Conservation (phyloP, 768 basidiomycete genomes). For the Sporobolomyces phaffii region DNA sequence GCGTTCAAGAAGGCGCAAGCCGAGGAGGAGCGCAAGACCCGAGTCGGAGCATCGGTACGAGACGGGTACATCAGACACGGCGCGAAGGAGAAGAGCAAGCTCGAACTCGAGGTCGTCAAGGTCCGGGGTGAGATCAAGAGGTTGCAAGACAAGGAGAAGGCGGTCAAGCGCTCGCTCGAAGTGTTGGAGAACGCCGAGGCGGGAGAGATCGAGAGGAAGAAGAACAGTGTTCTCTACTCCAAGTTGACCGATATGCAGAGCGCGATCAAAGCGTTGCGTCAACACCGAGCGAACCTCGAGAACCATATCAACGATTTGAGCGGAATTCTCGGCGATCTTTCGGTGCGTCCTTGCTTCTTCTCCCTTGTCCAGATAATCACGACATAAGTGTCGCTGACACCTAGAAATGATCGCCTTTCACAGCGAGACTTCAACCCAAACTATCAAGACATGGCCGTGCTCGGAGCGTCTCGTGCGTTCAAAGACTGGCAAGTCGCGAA, state of each 20-base stretch:
- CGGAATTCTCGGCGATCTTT: conserved; percentile 70
- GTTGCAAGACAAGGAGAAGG: conserved; percentile 48
- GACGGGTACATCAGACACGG: conserved; percentile 80
- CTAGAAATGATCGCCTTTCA: too few species aligned
- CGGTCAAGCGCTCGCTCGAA: conserved; percentile 72
- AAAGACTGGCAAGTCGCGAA: conserved; percentile 52
- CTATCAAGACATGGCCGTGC: conserved; percentile 98
- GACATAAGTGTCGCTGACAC: too few species aligned
- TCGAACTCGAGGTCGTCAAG: conserved; percentile 61
- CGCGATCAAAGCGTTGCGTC: conserved; percentile 69
- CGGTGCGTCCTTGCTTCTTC: not conserved
- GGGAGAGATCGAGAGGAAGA: conserved; percentile 74
- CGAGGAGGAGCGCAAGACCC: conserved; percentile 69
- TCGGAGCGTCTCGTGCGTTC: conserved; percentile 93
- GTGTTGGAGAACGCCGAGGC: conserved; percentile 70
- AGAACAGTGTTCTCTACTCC: conserved; percentile 69
- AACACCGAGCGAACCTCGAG: conserved; percentile 64
- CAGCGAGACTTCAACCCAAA: conserved; percentile 89
- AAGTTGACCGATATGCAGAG: conserved; percentile 66
- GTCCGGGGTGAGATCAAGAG: conserved; percentile 55
- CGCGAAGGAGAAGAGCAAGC: conserved; percentile 75
- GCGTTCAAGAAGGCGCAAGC: conserved; percentile 62
- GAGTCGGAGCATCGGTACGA: conserved; percentile 90
- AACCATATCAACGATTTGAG: conserved; percentile 71
- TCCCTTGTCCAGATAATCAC: too few species aligned